These are phyloP conservation scores for Hippophae tibetana DNA, from an alignment of 306 rosid species.

Conservation along the genomic window DNA sequence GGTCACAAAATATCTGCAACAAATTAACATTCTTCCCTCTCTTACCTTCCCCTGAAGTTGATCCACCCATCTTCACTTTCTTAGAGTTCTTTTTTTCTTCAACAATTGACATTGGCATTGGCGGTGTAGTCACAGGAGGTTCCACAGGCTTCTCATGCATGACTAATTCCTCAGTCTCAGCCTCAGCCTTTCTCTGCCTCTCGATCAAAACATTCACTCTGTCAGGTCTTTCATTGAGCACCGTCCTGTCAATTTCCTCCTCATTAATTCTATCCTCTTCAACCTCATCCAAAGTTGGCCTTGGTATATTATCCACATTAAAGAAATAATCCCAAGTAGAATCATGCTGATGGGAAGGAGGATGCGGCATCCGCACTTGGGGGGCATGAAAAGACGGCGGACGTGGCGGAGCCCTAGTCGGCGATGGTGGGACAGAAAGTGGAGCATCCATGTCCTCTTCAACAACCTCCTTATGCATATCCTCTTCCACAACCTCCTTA, in stretches of 20 bases:
- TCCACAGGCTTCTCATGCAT: slow-evolving; percentile 23
- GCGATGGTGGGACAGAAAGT: slow-evolving; percentile 27
- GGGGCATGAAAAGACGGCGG: neutral
- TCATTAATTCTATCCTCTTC: slow-evolving; percentile 23
- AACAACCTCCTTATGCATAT: slow-evolving; percentile 2
- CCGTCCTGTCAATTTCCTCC: slow-evolving; percentile 32
- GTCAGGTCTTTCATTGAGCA: slow-evolving; percentile 27
- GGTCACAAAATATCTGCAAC: slow-evolving; percentile 34
- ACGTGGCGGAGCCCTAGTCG: slow-evolving; percentile 8
- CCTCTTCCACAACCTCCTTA: slow-evolving; percentile 19
- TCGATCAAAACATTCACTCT: slow-evolving; percentile 22
- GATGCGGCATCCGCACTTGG: slow-evolving; percentile 15
- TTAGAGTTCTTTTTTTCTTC: slow-evolving; percentile 22
- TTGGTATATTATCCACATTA: slow-evolving; percentile 44
- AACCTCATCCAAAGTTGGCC: slow-evolving; percentile 34
- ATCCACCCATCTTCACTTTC: slow-evolving; percentile 39
- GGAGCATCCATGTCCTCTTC: slow-evolving; percentile 28
- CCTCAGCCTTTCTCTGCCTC: slow-evolving; percentile 10
- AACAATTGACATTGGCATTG: neutral
- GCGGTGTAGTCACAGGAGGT: slow-evolving; percentile 2
- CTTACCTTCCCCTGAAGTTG: slow-evolving; percentile 35
- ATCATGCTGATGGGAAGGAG: slow-evolving; percentile 28
- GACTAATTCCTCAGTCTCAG: slow-evolving; percentile 10
- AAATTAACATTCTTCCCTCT: slow-evolving; percentile 31
- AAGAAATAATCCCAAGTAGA: slow-evolving; percentile 54